These are phyloP conservation scores for Cladosporium sp. DNA, from an alignment of 2,329 filamentous ascomycete genomes.

Conservation along the genomic window DNA sequence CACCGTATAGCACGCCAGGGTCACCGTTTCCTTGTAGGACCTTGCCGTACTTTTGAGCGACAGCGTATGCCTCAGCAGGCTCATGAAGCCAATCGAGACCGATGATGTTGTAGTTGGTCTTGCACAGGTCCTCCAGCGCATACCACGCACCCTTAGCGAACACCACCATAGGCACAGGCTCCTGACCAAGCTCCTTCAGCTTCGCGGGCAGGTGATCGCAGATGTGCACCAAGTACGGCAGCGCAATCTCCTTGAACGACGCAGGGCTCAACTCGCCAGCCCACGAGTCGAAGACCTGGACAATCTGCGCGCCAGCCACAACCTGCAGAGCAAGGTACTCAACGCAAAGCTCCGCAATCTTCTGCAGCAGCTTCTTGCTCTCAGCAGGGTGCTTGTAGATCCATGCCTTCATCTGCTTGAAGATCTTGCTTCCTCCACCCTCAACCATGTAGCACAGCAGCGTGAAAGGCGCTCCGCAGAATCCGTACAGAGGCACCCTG, in stretches of 20 bases:
- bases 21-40: slow-evolving; percentile 95
- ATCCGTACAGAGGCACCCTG: slow-evolving; percentile 88
- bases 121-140: slow-evolving; percentile 81
- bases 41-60: slow-evolving; percentile 68
- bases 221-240: slow-evolving; percentile 85
- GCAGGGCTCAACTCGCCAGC: slow-evolving; percentile 86
- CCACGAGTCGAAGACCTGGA: slow-evolving; percentile 99
- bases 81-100: slow-evolving; percentile 95
- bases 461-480: slow-evolving; percentile 96
- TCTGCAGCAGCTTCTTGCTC: slow-evolving; percentile 78
- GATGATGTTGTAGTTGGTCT: slow-evolving; percentile 89
- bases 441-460: slow-evolving; percentile 99
- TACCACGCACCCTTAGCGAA: slow-evolving; percentile 99
- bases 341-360: slow-evolving; percentile 91
- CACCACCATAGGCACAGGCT: slow-evolving; percentile 90
- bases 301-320: slow-evolving; percentile 85
- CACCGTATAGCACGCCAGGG: slow-evolving; percentile 87
- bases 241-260: slow-evolving; percentile 79
- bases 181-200: slow-evolving; percentile 71
- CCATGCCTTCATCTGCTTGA: slow-evolving; percentile 94
- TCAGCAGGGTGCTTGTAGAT: slow-evolving; percentile 84
- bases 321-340: slow-evolving; percentile 94
- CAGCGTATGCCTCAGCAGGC: slow-evolving; percentile 76
- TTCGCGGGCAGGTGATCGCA: slow-evolving; percentile 74
- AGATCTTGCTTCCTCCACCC: slow-evolving; percentile 92